A percentile compares a stretch with the other conserved stretches of the same genome.
Evolutionary conservation across 192 early-diverging fungal species (phyloP).

Genomic region (Piromyces finnis): DNA sequence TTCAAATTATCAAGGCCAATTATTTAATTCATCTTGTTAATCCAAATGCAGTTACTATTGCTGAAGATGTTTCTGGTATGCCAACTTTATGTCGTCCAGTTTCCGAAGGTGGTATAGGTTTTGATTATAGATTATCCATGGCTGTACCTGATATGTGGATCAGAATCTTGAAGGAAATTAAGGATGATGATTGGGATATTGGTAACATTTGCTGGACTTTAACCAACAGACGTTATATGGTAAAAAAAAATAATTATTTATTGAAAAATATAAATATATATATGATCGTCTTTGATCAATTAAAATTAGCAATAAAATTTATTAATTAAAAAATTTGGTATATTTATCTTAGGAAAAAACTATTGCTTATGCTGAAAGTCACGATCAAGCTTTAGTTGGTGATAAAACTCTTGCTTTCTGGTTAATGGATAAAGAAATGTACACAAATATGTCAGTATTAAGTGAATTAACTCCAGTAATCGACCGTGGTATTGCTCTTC

Average conservation of each 20-base stretch:
- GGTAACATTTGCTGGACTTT: constrained; percentile 67
- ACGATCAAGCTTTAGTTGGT: constrained; percentile 95
- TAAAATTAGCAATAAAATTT: too few species aligned
- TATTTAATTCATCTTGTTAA: constrained; percentile 64
- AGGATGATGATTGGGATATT: constrained; percentile 27
- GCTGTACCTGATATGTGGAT: constrained; percentile 99
- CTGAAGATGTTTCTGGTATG: constrained; percentile 99
- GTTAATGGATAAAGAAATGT: constrained; percentile 99
- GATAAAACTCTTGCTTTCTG: constrained; percentile 98
- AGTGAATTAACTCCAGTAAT: constrained; percentile 68
- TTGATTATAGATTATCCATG: constrained; percentile 94
- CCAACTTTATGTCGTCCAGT: constrained; percentile 80
- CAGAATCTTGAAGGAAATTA: constrained; percentile 74
- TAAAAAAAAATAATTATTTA: background rate
- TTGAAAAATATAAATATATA: too few species aligned
- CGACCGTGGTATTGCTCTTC: constrained; percentile 82
- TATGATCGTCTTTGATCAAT: too few species aligned
- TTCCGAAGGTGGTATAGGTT: constrained; percentile 80
- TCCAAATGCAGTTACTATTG: constrained; percentile 67
- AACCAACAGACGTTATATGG: constrained; percentile 57
- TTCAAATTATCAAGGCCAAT: constrained; percentile 26
- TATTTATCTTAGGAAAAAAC: constrained; percentile 53
- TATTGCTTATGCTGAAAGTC: constrained; percentile 87
- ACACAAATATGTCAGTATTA: constrained; percentile 71
- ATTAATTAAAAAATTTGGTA: too few species aligned